Conservation (phyloP, 2,329 filamentous ascomycete genomes). For the Thelonectria rubi region DNA sequence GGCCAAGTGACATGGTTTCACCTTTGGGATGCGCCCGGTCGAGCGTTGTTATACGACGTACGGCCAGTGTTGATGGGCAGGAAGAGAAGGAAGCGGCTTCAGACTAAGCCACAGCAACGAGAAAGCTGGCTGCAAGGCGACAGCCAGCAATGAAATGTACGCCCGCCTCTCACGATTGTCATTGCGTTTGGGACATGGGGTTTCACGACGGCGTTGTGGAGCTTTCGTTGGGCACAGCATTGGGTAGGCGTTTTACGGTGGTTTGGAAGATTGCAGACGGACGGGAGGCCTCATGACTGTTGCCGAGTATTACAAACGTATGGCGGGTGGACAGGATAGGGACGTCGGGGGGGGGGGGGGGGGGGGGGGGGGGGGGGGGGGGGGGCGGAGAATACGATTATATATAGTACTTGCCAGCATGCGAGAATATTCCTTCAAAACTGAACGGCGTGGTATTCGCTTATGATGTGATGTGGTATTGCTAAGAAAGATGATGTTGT, state of each 20-base stretch:
- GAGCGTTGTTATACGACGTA: background rate
- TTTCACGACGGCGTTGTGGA: conserved; percentile 28
- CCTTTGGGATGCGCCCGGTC: background rate
- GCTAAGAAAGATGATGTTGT: background rate
- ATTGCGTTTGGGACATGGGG: conserved; percentile 14
- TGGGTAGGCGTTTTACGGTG: conserved; percentile 25
- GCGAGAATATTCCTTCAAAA: conserved; percentile 9
- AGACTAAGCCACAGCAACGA: background rate
- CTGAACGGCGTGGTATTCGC: background rate
- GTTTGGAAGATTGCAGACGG: conserved; percentile 16
- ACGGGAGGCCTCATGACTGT: conserved; percentile 18
- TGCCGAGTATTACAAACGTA: conserved; percentile 6
- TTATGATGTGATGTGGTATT: background rate
- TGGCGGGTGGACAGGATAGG: conserved; percentile 9
- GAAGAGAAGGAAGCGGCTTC: background rate
- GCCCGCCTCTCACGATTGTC: conserved; percentile 8
- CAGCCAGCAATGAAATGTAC: conserved; percentile 2
- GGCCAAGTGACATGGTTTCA: conserved; percentile 27
- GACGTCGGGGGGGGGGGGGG: conserved; percentile 1
- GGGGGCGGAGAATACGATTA: conserved; percentile 4
- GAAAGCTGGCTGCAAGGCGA: background rate
- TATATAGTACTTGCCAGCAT: conserved; percentile 13
- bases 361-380: background rate
- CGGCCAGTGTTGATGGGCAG: background rate
- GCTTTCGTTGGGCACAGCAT: conserved; percentile 26